phyloP scores from a whole-genome alignment of 2,329 filamentous ascomycete species.

The Colletotrichum cordylinicola region DNA sequence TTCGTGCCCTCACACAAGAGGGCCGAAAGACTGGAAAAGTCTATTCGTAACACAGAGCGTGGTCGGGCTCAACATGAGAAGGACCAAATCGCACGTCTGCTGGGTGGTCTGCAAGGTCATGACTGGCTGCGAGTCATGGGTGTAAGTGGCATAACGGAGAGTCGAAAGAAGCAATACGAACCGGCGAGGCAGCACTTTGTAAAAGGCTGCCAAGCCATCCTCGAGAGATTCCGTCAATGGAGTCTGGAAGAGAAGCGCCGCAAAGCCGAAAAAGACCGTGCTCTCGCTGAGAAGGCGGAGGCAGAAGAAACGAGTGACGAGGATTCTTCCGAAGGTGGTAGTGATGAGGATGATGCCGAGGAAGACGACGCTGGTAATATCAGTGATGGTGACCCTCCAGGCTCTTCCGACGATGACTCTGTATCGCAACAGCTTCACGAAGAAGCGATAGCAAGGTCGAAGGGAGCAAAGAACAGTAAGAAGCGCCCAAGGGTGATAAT shows the following conservation, averaged over 20 bases:
- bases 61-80: slow-evolving; percentile 71
- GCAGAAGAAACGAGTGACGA: slow-evolving; percentile 23
- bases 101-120: slow-evolving; percentile 85
- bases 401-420: slow-evolving; percentile 70
- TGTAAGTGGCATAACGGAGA: slow-evolving; percentile 83
- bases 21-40: slow-evolving; percentile 65
- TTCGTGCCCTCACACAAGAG: slow-evolving; percentile 62
- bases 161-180: slow-evolving; percentile 85
- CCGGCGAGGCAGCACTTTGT: slow-evolving; percentile 86
- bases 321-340: slow-evolving; percentile 28
- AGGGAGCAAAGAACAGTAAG: slow-evolving; percentile 37
- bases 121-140: slow-evolving; percentile 96
- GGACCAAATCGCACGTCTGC: slow-evolving; percentile 67
- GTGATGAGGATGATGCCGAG: slow-evolving; percentile 36
- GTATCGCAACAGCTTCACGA: slow-evolving; percentile 78
- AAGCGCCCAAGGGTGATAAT: slow-evolving; percentile 31
- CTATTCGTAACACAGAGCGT: slow-evolving; percentile 68
- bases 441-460: slow-evolving; percentile 67
- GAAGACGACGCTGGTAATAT: slow-evolving; percentile 28
- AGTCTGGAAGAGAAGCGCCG: slow-evolving; percentile 87
- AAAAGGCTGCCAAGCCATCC: slow-evolving; percentile 77
- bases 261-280: slow-evolving; percentile 77
- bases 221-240: slow-evolving; percentile 90
- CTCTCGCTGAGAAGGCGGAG: slow-evolving; percentile 54
- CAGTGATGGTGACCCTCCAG: slow-evolving; percentile 50